A percentile compares a stretch with the other conserved stretches of the same genome.
These are phyloP conservation scores for Saturnispora sekii DNA, from an alignment of 805 yeast genomes.

Conservation along the genomic window DNA sequence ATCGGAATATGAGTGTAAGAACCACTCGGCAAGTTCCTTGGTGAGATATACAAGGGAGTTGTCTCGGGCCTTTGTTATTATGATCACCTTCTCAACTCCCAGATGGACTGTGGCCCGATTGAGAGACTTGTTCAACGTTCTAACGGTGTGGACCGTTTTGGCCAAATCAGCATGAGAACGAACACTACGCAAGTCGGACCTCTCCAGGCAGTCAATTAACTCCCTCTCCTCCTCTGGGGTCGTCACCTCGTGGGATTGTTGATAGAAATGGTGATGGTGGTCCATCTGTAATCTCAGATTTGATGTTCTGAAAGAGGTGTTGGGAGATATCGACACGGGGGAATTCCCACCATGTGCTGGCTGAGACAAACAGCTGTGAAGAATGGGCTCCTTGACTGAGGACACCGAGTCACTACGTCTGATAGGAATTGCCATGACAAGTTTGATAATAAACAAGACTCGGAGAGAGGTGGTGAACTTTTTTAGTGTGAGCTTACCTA, in stretches of 20 bases:
- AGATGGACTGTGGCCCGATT: constrained; percentile 63
- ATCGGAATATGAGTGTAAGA: constrained; percentile 31
- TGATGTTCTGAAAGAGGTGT: constrained; percentile 2
- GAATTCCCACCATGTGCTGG: background rate
- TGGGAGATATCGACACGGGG: background rate
- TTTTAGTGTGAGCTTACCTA: background rate
- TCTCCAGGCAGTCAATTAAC: constrained; percentile 5
- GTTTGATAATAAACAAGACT: constrained; percentile 33
- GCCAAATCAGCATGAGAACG: constrained; percentile 68
- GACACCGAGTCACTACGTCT: constrained; percentile 3
- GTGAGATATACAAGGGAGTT: constrained; percentile 67
- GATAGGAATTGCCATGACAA: constrained; percentile 1
- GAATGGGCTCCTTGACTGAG: constrained; percentile 5
- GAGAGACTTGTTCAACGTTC: constrained; percentile 63
- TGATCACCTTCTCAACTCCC: constrained; percentile 60
- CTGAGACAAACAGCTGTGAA: constrained; percentile 7
- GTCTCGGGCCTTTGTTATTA: constrained; percentile 87
- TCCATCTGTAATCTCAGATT: background rate
- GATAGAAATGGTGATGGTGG: background rate
- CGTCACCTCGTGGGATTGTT: background rate
- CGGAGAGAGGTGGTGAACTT: background rate
- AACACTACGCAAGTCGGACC: constrained; percentile 38
- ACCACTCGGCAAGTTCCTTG: constrained; percentile 72
- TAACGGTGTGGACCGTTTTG: constrained; percentile 72
- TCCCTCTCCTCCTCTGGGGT: constrained; percentile 3